phyloP scores from a whole-genome alignment of 805 yeast species.

The Kurtzmaniella fragi region DNA sequence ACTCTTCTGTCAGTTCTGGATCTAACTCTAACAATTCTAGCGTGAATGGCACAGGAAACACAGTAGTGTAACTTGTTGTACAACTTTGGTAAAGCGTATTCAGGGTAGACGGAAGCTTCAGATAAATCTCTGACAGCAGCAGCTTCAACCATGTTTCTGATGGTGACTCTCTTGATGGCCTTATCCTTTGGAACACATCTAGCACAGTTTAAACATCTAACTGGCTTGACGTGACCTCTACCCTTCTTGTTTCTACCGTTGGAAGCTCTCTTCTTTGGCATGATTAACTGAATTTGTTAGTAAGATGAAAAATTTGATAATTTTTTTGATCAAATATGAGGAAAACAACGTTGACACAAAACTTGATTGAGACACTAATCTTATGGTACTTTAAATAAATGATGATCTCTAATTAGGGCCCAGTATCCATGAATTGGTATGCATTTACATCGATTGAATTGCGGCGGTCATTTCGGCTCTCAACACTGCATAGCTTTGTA shows the following conservation, averaged over 20 bases:
- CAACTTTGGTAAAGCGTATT: slow-evolving; percentile 98
- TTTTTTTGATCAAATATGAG: too few relatives aligned
- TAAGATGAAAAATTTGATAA: not conserved
- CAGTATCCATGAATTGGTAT: too few relatives aligned
- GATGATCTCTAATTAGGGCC: too few relatives aligned
- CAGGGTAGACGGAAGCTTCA: slow-evolving; percentile 98
- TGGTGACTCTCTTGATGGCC: slow-evolving; percentile 99
- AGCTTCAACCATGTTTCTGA: slow-evolving; percentile 99
- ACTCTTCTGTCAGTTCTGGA: slow-evolving; percentile 97
- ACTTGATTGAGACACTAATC: too few relatives aligned
- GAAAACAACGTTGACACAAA: too few relatives aligned
- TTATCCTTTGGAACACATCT: slow-evolving; percentile 99
- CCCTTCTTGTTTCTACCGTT: slow-evolving; percentile 99
- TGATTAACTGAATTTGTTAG: slow-evolving; percentile 30
- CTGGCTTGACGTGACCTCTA: slow-evolving; percentile 99
- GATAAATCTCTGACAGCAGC: slow-evolving; percentile 99
- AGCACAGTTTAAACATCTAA: slow-evolving; percentile 99
- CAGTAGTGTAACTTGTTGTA: slow-evolving; percentile 99
- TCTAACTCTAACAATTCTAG: slow-evolving; percentile 99
- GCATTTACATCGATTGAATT: too few relatives aligned
- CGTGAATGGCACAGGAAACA: slow-evolving; percentile 99
- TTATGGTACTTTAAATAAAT: too few relatives aligned
- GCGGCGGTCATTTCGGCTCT: too few relatives aligned
- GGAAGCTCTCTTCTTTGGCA: slow-evolving; percentile 99
- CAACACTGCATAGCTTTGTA: too few relatives aligned